Evolutionary conservation across 495 filamentous ascomycete species (phyloP).

Genomic region (Talaromyces thailandensis): DNA sequence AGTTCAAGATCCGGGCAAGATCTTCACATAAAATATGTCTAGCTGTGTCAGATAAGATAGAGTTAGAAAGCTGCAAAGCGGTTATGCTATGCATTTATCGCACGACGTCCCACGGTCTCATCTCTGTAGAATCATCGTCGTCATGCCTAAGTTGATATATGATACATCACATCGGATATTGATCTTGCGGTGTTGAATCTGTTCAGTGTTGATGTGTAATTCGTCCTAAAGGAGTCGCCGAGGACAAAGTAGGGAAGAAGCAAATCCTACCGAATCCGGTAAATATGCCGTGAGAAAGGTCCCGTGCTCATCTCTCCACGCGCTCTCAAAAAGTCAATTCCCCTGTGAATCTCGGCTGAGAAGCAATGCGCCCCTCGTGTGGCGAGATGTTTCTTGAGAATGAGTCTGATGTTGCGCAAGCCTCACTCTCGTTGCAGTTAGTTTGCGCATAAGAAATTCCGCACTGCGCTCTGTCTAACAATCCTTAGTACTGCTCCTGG

Average conservation of each 20-base stretch:
- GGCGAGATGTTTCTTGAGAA: not conserved
- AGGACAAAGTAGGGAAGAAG: not conserved
- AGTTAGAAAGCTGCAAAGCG: not conserved
- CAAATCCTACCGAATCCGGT: not conserved
- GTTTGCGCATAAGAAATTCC: not conserved
- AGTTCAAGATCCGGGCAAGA: not conserved
- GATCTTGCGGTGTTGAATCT: not conserved
- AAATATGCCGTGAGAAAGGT: not conserved
- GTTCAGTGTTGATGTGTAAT: not conserved
- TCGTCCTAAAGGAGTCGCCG: not conserved
- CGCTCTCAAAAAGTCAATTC: not conserved
- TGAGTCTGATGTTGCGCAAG: not conserved
- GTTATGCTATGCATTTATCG: not conserved
- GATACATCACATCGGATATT: not conserved
- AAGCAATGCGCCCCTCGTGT: not conserved
- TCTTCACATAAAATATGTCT: not conserved
- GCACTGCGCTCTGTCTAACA: not conserved
- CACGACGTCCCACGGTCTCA: not conserved
- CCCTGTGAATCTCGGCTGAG: not conserved
- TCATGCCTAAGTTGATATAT: not conserved
- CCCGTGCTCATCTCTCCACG: not conserved
- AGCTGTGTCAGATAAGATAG: not conserved
- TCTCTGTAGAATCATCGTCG: not conserved
- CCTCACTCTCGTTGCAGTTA: not conserved
- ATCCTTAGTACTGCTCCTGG: not conserved